These are phyloP conservation scores for Penicillium canariense DNA, from an alignment of 495 filamentous ascomycete species.

Conservation along the genomic window DNA sequence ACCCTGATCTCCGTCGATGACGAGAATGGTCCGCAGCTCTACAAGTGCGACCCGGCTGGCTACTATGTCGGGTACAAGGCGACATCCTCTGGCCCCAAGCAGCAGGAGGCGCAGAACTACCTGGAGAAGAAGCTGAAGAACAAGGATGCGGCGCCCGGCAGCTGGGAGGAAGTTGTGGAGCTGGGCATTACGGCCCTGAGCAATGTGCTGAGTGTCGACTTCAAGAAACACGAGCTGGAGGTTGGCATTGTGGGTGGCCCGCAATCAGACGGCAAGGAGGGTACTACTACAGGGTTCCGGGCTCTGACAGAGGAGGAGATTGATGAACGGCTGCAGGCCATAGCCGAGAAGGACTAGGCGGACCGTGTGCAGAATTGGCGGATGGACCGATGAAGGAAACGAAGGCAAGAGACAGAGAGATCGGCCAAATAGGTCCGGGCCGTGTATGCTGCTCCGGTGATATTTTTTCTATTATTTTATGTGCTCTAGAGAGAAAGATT, in stretches of 20 bases:
- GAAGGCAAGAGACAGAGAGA: background rate
- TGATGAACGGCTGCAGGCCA: slow-evolving; percentile 94
- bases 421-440: slow-evolving; percentile 1
- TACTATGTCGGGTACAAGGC: slow-evolving; percentile 99
- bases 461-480: slow-evolving; percentile 20
- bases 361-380: slow-evolving; percentile 1
- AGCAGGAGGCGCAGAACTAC: slow-evolving; percentile 96
- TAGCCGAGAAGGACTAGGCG: slow-evolving; percentile 91
- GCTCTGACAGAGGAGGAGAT: slow-evolving; percentile 96
- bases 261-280: slow-evolving; percentile 72
- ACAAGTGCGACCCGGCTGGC: slow-evolving; percentile 96
- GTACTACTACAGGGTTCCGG: slow-evolving; percentile 74
- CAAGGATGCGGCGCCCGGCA: slow-evolving; percentile 90
- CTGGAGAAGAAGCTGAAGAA: slow-evolving; percentile 99
- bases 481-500: slow-evolving; percentile 9
- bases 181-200: slow-evolving; percentile 90
- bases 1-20: slow-evolving; percentile 92
- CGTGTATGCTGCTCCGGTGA: background rate
- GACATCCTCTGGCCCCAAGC: slow-evolving; percentile 93
- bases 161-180: slow-evolving; percentile 97
- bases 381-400: background rate
- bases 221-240: slow-evolving; percentile 99
- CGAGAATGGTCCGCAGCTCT: slow-evolving; percentile 92
- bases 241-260: slow-evolving; percentile 93
- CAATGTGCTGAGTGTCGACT: slow-evolving; percentile 95